phyloP scores from a whole-genome alignment of 768 basidiomycete species.

The Russula abietina region DNA sequence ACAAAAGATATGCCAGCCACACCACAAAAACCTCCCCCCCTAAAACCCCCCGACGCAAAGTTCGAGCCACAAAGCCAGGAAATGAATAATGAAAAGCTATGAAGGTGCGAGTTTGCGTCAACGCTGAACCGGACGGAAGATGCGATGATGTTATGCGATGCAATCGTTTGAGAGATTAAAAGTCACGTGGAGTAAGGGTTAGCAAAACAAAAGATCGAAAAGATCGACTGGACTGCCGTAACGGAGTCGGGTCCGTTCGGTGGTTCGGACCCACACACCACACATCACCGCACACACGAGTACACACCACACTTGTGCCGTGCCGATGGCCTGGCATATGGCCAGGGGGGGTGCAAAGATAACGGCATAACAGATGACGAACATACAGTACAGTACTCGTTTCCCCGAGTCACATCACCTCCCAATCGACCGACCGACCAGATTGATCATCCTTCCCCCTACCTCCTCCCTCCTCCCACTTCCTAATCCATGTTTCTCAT shows the following conservation, averaged over 20 bases:
- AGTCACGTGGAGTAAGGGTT: too few species aligned
- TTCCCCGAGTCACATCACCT: neutral
- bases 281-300: neutral
- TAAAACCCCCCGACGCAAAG: neutral
- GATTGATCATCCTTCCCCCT: neutral
- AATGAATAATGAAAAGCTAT: neutral
- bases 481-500: neutral
- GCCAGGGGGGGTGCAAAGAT: neutral
- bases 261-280: too few species aligned
- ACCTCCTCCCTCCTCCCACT: too few species aligned
- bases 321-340: conserved; percentile 8
- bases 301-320: neutral
- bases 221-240: too few species aligned
- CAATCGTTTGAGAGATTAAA: too few species aligned
- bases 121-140: too few species aligned
- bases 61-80: neutral
- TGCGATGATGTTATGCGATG: too few species aligned
- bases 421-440: conserved; percentile 8
- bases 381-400: neutral
- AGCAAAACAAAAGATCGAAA: too few species aligned
- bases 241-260: too few species aligned
- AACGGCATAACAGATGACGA: conserved; percentile 14
- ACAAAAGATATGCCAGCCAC: neutral
- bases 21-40: neutral
- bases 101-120: neutral